A percentile compares a stretch with the other conserved stretches of the same genome.
These are phyloP conservation scores for Crithidia expoeki DNA, from an alignment of 208 protist species.

Conservation along the genomic window DNA sequence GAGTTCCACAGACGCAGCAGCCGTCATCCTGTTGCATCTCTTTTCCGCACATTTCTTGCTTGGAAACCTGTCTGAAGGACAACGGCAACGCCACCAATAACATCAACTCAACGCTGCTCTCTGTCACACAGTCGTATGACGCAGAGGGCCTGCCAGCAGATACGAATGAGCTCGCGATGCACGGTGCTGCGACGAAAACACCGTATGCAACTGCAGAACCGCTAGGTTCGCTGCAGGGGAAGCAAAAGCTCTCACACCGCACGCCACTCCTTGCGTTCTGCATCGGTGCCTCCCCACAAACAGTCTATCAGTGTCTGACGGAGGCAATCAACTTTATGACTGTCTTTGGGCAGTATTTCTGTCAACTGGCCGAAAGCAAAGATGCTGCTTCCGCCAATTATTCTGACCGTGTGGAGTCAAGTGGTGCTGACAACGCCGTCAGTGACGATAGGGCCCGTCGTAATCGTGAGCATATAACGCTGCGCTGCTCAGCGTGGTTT, in stretches of 20 bases:
- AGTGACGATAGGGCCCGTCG: background rate
- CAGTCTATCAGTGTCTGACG: conserved; percentile 27
- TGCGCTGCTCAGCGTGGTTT: conserved; percentile 21
- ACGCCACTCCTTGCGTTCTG: conserved; percentile 11
- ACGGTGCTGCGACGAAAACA: background rate
- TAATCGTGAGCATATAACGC: background rate
- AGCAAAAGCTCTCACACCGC: background rate
- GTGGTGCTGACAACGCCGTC: background rate
- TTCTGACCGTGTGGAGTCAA: background rate
- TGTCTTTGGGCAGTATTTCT: conserved; percentile 30
- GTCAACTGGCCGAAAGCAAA: conserved; percentile 25
- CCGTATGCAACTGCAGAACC: background rate
- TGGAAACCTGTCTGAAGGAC: background rate
- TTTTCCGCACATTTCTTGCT: background rate
- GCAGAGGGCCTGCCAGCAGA: background rate
- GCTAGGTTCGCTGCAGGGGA: background rate
- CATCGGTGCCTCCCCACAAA: conserved; percentile 5
- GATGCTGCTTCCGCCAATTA: background rate
- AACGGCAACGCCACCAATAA: background rate
- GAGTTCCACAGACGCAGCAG: background rate
- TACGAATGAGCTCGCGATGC: background rate
- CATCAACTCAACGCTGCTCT: background rate
- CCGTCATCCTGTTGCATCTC: background rate
- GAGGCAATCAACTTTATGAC: conserved; percentile 26
- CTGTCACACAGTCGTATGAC: background rate